phyloP scores from a whole-genome alignment of 495 filamentous ascomycete genomes.

The Xylaria sp. region DNA sequence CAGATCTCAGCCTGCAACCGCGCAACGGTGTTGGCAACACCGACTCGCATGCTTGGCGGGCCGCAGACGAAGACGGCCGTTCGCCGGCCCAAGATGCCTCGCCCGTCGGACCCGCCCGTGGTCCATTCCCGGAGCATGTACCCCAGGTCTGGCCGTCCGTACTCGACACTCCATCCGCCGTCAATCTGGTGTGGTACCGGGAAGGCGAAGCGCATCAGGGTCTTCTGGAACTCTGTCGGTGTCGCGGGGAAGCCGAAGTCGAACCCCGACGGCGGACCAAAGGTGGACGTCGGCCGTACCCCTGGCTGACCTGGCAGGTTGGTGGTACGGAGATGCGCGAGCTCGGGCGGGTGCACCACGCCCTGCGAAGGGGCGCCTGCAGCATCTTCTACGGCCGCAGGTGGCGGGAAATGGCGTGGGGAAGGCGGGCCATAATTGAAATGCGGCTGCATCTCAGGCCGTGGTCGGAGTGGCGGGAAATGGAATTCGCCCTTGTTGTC shows the following conservation, averaged over 20 bases:
- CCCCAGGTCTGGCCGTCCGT: slow-evolving; percentile 86
- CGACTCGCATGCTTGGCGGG: slow-evolving; percentile 83
- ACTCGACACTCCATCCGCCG: slow-evolving; percentile 88
- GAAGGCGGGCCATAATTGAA: slow-evolving; percentile 61
- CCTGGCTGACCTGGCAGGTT: slow-evolving; percentile 42
- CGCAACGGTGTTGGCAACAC: slow-evolving; percentile 84
- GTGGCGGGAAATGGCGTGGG: slow-evolving; percentile 39
- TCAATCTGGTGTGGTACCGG: slow-evolving; percentile 70
- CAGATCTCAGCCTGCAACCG: slow-evolving; percentile 82
- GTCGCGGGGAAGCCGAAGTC: slow-evolving; percentile 80
- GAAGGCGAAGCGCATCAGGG: slow-evolving; percentile 85
- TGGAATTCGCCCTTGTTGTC: slow-evolving; percentile 58
- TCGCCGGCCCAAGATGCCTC: slow-evolving; percentile 75
- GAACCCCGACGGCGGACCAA: slow-evolving; percentile 61
- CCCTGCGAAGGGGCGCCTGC: slow-evolving; percentile 21
- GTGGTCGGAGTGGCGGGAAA: slow-evolving; percentile 56
- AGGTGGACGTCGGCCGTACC: slow-evolving; percentile 50
- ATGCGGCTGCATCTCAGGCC: slow-evolving; percentile 49
- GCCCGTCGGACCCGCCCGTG: slow-evolving; percentile 59
- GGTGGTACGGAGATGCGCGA: slow-evolving; percentile 59
- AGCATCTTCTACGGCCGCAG: slow-evolving; percentile 20
- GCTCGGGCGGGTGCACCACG: slow-evolving; percentile 51
- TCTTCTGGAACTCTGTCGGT: slow-evolving; percentile 80
- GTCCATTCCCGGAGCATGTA: slow-evolving; percentile 84
- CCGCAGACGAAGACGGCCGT: slow-evolving; percentile 96